These are phyloP conservation scores for Barnettozyma siamensis DNA, from an alignment of 805 yeast species.

Conservation along the genomic window DNA sequence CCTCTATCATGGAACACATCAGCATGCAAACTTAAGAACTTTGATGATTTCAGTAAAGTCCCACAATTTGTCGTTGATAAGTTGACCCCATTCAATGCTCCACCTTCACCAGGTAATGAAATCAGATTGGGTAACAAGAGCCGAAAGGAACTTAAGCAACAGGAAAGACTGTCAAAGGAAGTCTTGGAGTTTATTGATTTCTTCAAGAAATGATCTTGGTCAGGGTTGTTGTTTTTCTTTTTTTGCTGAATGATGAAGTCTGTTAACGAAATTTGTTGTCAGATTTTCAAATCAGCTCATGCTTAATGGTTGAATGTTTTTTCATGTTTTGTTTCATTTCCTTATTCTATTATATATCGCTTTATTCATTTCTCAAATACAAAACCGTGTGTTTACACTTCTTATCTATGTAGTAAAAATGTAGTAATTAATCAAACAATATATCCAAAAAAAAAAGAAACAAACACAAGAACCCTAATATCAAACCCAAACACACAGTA, in stretches of 20 bases:
- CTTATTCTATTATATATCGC: background rate
- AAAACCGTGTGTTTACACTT: too few relatives aligned
- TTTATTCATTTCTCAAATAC: too few relatives aligned
- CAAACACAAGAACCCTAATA: too few relatives aligned
- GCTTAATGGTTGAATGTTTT: background rate
- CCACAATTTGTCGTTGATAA: slow-evolving; percentile 25
- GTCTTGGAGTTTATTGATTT: slow-evolving; percentile 19
- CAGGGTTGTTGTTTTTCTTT: too few relatives aligned
- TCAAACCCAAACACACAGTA: too few relatives aligned
- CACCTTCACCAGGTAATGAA: slow-evolving; percentile 22
- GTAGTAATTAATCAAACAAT: too few relatives aligned
- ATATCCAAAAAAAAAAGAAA: too few relatives aligned
- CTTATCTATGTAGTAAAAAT: too few relatives aligned
- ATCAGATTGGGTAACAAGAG: slow-evolving; percentile 20
- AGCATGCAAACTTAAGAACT: slow-evolving; percentile 19
- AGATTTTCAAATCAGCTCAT: too few relatives aligned
- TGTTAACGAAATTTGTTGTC: too few relatives aligned
- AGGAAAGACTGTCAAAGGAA: slow-evolving; percentile 17
- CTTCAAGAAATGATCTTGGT: slow-evolving; percentile 15
- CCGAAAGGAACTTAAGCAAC: slow-evolving; percentile 20
- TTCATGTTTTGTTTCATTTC: background rate
- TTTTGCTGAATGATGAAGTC: too few relatives aligned
- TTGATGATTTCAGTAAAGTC: slow-evolving; percentile 22
- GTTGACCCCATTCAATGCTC: slow-evolving; percentile 18
- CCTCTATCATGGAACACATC: slow-evolving; percentile 24